phyloP scores from a whole-genome alignment of 2,329 filamentous ascomycete genomes.

The Aspergillus glaucus region DNA sequence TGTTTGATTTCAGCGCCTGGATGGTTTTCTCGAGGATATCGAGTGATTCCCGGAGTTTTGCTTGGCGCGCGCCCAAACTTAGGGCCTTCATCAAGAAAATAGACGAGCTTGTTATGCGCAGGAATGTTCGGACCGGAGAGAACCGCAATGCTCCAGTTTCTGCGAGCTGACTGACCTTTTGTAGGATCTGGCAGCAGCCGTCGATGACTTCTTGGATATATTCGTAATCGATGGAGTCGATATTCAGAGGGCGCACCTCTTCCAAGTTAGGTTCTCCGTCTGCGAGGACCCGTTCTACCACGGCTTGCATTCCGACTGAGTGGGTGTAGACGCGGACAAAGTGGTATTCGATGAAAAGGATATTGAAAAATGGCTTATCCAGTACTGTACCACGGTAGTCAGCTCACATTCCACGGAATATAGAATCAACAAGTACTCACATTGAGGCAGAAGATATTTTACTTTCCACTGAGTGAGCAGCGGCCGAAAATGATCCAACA shows the following conservation, averaged over 20 bases:
- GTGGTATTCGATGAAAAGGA: constrained; percentile 49
- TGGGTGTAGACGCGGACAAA: constrained; percentile 41
- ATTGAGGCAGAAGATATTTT: constrained; percentile 26
- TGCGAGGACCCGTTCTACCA: constrained; percentile 48
- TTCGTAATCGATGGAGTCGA: constrained; percentile 47
- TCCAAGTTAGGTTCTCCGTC: constrained; percentile 26
- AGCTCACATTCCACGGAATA: too few species aligned
- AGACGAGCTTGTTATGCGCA: constrained; percentile 50
- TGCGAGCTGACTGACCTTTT: constrained; percentile 45
- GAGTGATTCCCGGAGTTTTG: constrained; percentile 44
- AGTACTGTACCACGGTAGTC: constrained; percentile 12
- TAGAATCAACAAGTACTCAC: constrained; percentile 6
- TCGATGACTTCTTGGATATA: constrained; percentile 54
- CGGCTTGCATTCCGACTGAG: constrained; percentile 50
- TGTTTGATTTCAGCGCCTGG: constrained; percentile 42
- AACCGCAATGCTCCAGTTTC: constrained; percentile 44
- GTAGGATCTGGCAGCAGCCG: constrained; percentile 47
- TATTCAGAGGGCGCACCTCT: constrained; percentile 37
- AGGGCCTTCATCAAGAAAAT: constrained; percentile 50
- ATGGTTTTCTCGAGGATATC: constrained; percentile 46
- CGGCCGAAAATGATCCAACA: constrained; percentile 39
- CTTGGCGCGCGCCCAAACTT: constrained; percentile 45
- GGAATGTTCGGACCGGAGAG: constrained; percentile 48
- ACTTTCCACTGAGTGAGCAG: constrained; percentile 34
- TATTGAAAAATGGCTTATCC: constrained; percentile 38